Evolutionary conservation across 805 yeast genomes (phyloP).

Genomic region (Scheffersomyces spartinae): DNA sequence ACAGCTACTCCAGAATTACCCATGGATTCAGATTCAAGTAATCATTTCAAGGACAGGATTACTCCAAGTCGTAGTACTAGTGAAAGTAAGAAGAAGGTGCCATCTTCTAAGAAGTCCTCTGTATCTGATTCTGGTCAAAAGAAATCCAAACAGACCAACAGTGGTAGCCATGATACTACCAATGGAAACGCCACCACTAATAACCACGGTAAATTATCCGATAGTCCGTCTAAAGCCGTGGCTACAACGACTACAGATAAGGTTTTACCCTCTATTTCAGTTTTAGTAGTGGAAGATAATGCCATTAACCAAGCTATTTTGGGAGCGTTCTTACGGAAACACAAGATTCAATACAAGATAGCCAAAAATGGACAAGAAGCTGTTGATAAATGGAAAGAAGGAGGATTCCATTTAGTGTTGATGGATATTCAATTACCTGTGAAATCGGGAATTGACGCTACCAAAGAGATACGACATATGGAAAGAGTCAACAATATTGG

Average conservation of each 20-base stretch:
- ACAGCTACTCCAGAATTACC: too few relatives aligned
- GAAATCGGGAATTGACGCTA: constrained; percentile 90
- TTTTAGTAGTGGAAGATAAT: constrained; percentile 92
- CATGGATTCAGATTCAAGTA: too few relatives aligned
- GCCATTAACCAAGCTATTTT: constrained; percentile 86
- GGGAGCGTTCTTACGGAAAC: constrained; percentile 77
- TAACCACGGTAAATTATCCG: too few relatives aligned
- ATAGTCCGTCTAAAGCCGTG: too few relatives aligned
- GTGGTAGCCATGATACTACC: neutral
- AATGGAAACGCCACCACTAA: constrained; percentile 1
- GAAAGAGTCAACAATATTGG: constrained; percentile 79
- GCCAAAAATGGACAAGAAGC: constrained; percentile 96
- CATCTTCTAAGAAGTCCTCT: too few relatives aligned
- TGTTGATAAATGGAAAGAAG: constrained; percentile 84
- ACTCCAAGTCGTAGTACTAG: too few relatives aligned
- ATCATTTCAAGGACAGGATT: too few relatives aligned
- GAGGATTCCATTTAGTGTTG: constrained; percentile 87
- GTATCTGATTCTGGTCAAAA: too few relatives aligned
- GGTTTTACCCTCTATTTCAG: constrained; percentile 81
- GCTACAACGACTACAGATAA: constrained; percentile 36
- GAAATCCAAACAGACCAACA: neutral
- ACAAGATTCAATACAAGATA: constrained; percentile 70
- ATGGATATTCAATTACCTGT: constrained; percentile 98
- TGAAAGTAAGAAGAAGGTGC: too few relatives aligned
- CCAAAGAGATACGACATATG: constrained; percentile 77